Conservation (phyloP, 305 asterid genomes). For the Ajuga reptans region DNA sequence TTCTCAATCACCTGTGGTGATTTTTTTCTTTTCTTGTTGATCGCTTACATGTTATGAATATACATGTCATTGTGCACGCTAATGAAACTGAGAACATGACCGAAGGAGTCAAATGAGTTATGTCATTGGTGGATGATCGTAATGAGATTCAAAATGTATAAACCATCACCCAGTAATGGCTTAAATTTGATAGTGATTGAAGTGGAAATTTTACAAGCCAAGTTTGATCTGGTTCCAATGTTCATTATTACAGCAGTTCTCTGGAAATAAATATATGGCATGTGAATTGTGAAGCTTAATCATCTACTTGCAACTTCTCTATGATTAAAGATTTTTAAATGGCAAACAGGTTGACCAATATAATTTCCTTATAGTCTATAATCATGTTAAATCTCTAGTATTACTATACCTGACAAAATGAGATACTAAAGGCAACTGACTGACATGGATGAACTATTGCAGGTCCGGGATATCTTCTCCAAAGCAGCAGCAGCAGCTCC, state of each 20-base stretch:
- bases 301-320: background rate
- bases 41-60: background rate
- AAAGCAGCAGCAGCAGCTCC: constrained; percentile 98
- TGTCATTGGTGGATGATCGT: background rate
- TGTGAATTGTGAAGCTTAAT: background rate
- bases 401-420: background rate
- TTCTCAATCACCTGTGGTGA: background rate
- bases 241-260: background rate
- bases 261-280: background rate
- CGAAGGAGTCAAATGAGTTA: background rate
- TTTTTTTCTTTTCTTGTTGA: background rate
- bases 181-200: too few relatives aligned
- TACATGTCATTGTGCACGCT: background rate
- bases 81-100: constrained; percentile 4
- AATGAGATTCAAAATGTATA: too few relatives aligned
- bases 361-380: background rate
- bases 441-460: constrained; percentile 26
- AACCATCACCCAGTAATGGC: too few relatives aligned
- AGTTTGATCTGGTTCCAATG: constrained; percentile 1
- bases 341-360: background rate
- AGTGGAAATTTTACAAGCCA: background rate
- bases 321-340: background rate
- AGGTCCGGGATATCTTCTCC: constrained; percentile 90
- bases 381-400: background rate
- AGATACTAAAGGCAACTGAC: constrained; percentile 8